Evolutionary conservation across 495 filamentous ascomycete genomes (phyloP).

Genomic region (Xylaria sp.): DNA sequence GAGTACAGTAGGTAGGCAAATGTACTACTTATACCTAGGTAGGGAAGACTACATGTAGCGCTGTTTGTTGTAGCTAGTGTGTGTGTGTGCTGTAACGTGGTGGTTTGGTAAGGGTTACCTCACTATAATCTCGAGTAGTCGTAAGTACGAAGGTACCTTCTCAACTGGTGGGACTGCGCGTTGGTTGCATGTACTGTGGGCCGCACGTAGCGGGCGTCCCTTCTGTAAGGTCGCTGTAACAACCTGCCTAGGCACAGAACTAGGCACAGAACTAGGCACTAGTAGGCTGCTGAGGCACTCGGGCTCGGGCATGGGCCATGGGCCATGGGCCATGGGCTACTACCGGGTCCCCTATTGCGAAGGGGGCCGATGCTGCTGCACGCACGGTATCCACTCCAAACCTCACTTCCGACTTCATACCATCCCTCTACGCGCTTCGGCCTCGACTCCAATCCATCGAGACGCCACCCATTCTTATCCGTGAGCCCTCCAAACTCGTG

Average conservation of each 20-base stretch:
- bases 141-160: not conserved
- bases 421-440: slow-evolving; percentile 51
- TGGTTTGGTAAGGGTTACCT: not conserved
- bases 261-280: too few species aligned
- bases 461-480: slow-evolving; percentile 46
- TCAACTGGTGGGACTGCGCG: not conserved
- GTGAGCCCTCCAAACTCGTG: slow-evolving; percentile 38
- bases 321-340: not conserved
- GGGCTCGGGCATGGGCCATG: slow-evolving; percentile 5
- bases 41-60: too few species aligned
- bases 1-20: too few species aligned
- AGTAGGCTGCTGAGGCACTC: too few species aligned
- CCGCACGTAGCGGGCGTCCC: not conserved
- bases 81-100: slow-evolving; percentile 5
- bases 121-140: not conserved
- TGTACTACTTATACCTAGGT: too few species aligned
- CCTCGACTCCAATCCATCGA: slow-evolving; percentile 50
- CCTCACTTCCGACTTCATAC: slow-evolving; percentile 54
- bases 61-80: not conserved
- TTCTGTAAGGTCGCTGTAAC: slow-evolving; percentile 12
- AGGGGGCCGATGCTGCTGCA: slow-evolving; percentile 13
- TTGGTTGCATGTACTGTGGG: slow-evolving; percentile 1
- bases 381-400: slow-evolving; percentile 43
- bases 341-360: slow-evolving; percentile 15
- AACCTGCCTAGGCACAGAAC: too few species aligned